These are phyloP conservation scores for Hyaloraphidium curvatum DNA, from an alignment of 192 early-diverging fungal genomes.

Conservation along the genomic window DNA sequence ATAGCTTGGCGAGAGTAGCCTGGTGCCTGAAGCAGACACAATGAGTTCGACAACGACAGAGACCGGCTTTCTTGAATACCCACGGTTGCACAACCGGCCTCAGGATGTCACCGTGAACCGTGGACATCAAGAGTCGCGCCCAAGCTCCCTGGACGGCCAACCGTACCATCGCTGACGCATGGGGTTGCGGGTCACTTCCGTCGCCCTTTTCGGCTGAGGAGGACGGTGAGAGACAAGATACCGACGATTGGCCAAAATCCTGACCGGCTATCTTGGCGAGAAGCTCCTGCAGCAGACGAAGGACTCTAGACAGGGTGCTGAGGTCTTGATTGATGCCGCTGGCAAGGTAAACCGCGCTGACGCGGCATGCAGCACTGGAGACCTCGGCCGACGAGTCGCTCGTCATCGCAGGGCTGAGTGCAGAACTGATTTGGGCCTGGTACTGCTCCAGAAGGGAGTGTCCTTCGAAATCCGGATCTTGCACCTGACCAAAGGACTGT, in stretches of 20 bases:
- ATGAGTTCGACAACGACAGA: constrained; percentile 5
- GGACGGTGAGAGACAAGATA: constrained; percentile 4
- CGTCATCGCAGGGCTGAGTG: constrained; percentile 69
- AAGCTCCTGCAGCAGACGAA: constrained; percentile 46
- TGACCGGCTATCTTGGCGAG: constrained; percentile 18
- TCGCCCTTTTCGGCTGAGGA: constrained; percentile 19
- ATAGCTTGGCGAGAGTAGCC: constrained; percentile 28
- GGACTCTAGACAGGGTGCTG: constrained; percentile 40
- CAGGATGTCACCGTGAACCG: constrained; percentile 40
- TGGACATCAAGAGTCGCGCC: constrained; percentile 65
- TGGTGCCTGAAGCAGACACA: constrained; percentile 15
- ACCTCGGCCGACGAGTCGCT: constrained; percentile 55
- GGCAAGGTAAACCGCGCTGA: constrained; percentile 65
- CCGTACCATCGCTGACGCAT: constrained; percentile 58
- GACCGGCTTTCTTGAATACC: not conserved
- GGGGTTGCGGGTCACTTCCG: constrained; percentile 45
- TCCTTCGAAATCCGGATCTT: constrained; percentile 80
- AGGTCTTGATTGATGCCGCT: constrained; percentile 76
- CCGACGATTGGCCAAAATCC: constrained; percentile 1
- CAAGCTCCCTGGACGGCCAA: constrained; percentile 58
- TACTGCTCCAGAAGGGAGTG: constrained; percentile 73
- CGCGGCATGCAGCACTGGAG: constrained; percentile 50
- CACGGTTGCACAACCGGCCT: constrained; percentile 21
- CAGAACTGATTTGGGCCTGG: constrained; percentile 81
- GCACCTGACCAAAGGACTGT: constrained; percentile 38